A percentile compares a stretch with the other conserved stretches of the same genome.
phyloP scores from a whole-genome alignment of 768 basidiomycete species.

The Hygrocybe coccinea region DNA sequence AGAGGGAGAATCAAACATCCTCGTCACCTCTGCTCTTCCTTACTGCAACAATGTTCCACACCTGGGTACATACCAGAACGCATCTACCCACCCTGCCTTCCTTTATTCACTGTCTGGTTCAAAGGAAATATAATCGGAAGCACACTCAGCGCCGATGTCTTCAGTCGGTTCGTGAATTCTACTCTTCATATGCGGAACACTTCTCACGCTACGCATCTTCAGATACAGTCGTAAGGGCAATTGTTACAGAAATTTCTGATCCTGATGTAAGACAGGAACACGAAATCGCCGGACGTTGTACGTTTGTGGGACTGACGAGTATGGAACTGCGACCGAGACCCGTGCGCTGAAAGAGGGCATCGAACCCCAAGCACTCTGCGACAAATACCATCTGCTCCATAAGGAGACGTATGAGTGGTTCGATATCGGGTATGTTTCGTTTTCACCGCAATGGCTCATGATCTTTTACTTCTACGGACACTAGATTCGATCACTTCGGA shows the following conservation, averaged over 20 bases:
- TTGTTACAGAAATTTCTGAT: neutral
- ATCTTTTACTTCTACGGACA: conserved; percentile 1
- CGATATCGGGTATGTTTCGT: conserved; percentile 73
- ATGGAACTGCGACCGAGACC: conserved; percentile 99
- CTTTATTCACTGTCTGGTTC: conserved; percentile 11
- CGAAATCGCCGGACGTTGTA: conserved; percentile 88
- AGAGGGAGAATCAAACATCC: conserved; percentile 79
- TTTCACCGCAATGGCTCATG: neutral
- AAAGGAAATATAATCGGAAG: conserved; percentile 90
- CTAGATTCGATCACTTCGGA: conserved; percentile 92
- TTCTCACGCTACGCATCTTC: conserved; percentile 5
- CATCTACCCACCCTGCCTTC: conserved; percentile 7
- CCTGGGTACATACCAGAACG: conserved; percentile 54
- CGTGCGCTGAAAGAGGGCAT: conserved; percentile 88
- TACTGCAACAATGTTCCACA: conserved; percentile 98
- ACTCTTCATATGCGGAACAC: neutral
- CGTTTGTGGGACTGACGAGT: conserved; percentile 97
- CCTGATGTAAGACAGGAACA: conserved; percentile 42
- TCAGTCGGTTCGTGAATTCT: conserved; percentile 69
- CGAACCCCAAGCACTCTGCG: conserved; percentile 75
- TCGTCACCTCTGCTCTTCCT: conserved; percentile 93
- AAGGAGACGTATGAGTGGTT: conserved; percentile 97
- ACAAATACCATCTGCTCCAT: conserved; percentile 86
- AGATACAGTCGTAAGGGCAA: conserved; percentile 58
- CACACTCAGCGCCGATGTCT: conserved; percentile 94